Conservation (phyloP, 257 asterid species). For the Nicotiana obtusifolia region DNA sequence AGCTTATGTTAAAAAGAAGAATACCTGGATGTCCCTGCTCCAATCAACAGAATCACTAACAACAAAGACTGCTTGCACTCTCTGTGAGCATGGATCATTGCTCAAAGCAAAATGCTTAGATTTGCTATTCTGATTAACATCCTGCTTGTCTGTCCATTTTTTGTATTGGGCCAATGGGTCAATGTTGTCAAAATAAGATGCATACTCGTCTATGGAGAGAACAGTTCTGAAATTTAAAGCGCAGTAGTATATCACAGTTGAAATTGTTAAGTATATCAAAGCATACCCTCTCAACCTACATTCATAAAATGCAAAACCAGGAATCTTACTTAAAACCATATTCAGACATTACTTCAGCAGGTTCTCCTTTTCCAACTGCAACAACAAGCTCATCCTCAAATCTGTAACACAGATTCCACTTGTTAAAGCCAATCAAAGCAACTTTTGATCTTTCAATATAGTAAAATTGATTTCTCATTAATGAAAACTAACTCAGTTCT, state of each 20-base stretch:
- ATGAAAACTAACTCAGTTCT: background rate
- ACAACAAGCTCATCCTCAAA: conserved; percentile 56
- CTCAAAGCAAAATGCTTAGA: conserved; percentile 22
- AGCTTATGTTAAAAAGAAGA: background rate
- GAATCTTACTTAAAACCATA: conserved; percentile 77
- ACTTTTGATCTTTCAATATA: background rate
- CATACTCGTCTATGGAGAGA: conserved; percentile 71
- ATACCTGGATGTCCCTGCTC: conserved; percentile 97
- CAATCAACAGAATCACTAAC: conserved; percentile 96
- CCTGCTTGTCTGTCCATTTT: conserved; percentile 35
- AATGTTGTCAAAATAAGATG: conserved; percentile 71
- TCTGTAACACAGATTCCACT: conserved; percentile 32
- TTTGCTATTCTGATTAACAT: conserved; percentile 20
- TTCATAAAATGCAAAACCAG: background rate
- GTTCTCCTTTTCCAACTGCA: conserved; percentile 94
- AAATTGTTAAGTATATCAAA: background rate
- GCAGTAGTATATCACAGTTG: conserved; percentile 3
- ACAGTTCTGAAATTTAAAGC: conserved; percentile 53
- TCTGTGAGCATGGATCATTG: conserved; percentile 49
- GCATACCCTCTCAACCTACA: background rate
- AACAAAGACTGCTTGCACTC: conserved; percentile 75
- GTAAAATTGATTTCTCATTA: conserved; percentile 1
- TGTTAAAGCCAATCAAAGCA: background rate
- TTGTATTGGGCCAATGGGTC: conserved; percentile 77
- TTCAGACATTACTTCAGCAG: conserved; percentile 75